A percentile compares a stretch with the other conserved stretches of the same genome.
These are phyloP conservation scores for Talaromyces amestolkiae DNA, from an alignment of 2,329 filamentous ascomycete genomes.

Conservation along the genomic window DNA sequence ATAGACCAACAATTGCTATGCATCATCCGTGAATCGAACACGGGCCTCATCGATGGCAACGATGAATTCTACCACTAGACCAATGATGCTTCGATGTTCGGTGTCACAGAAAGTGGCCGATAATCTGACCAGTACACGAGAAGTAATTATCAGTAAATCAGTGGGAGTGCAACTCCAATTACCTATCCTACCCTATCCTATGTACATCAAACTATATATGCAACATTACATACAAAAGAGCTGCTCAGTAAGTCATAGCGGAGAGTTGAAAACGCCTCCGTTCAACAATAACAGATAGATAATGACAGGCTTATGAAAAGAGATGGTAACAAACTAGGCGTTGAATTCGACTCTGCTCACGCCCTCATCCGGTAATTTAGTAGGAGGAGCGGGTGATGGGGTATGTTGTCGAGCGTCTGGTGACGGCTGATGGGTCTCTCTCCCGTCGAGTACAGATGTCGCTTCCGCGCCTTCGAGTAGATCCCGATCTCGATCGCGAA, in stretches of 20 bases:
- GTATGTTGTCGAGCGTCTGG: background rate
- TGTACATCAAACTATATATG: conserved; percentile 7
- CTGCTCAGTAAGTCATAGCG: background rate
- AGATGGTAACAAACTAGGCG: conserved; percentile 4
- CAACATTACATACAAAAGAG: conserved; percentile 1
- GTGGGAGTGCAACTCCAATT: background rate
- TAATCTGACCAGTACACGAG: no score
- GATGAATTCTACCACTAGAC: conserved; percentile 30
- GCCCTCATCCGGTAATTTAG: background rate
- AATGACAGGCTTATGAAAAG: background rate
- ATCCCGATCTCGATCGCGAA: conserved; percentile 66
- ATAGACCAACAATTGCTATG: background rate
- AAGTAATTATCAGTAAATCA: no score
- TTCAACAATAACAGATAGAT: background rate
- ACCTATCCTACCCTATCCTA: background rate
- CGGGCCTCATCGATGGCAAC: conserved; percentile 28
- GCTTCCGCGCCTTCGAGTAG: conserved; percentile 73
- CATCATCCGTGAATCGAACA: conserved; percentile 25
- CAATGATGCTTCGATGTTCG: conserved; percentile 20
- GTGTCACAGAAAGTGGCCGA: background rate
- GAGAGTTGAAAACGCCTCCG: background rate
- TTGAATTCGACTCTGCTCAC: conserved; percentile 20
- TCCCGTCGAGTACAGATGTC: conserved; percentile 35
- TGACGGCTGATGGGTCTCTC: conserved; percentile 21
- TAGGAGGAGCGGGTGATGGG: background rate